These are phyloP conservation scores for Sclerotinia trifoliorum DNA, from an alignment of 2,329 filamentous ascomycete genomes.

Conservation along the genomic window DNA sequence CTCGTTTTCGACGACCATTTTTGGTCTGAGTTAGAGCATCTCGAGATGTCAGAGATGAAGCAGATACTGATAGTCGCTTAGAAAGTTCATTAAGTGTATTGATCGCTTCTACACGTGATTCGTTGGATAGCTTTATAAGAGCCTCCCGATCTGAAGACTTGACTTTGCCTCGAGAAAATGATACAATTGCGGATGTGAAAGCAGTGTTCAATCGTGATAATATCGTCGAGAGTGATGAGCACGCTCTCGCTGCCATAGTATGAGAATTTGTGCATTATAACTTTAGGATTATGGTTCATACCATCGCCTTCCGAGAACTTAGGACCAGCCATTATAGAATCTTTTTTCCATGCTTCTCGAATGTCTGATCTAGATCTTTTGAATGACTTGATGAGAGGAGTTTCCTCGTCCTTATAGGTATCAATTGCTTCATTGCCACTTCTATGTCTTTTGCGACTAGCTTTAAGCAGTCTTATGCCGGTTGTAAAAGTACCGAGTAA, in stretches of 20 bases:
- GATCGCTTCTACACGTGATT: conserved; percentile 50
- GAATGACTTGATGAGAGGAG: conserved; percentile 42
- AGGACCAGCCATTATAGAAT: conserved; percentile 44
- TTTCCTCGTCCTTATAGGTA: conserved; percentile 27
- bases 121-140: conserved; percentile 48
- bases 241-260: conserved; percentile 33
- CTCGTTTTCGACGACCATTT: background rate
- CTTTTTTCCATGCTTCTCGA: conserved; percentile 45
- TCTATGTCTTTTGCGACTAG: conserved; percentile 40
- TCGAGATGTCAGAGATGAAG: conserved; percentile 20
- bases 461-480: conserved; percentile 41
- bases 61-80: conserved; percentile 37
- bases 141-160: conserved; percentile 48
- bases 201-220: conserved; percentile 46
- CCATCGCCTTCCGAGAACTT: conserved; percentile 50
- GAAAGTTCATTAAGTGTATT: conserved; percentile 51
- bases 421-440: background rate
- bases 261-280: conserved; percentile 6
- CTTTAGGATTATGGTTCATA: conserved; percentile 38
- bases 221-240: conserved; percentile 39
- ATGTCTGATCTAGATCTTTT: conserved; percentile 40
- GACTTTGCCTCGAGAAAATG: conserved; percentile 40
- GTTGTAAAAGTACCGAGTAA: conserved; percentile 49
- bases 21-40: background rate
- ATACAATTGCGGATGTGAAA: conserved; percentile 44